These are phyloP conservation scores for Oldenlandia corymbosa DNA, from an alignment of 257 asterid species.

Conservation along the genomic window DNA sequence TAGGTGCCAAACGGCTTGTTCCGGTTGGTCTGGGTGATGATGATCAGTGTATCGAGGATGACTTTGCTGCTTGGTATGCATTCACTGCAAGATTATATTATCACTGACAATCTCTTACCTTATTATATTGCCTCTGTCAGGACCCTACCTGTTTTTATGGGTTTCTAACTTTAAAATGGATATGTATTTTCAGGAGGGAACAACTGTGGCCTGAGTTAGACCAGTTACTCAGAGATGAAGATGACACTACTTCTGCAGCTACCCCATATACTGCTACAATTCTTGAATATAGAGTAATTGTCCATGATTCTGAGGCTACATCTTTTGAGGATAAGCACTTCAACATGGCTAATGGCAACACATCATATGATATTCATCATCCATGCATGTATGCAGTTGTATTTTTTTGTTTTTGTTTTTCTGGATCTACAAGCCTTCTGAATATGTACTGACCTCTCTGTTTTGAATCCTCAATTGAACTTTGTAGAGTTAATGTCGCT, in stretches of 20 bases:
- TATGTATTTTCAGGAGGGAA: slow-evolving; percentile 46
- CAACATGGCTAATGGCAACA: slow-evolving; percentile 47
- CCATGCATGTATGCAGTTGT: slow-evolving; percentile 56
- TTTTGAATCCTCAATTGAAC: neutral
- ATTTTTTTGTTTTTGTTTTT: slow-evolving; percentile 6
- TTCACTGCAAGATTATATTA: neutral
- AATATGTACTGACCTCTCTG: slow-evolving; percentile 18
- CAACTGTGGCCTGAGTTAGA: slow-evolving; percentile 67
- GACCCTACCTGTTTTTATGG: neutral
- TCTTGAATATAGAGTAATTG: slow-evolving; percentile 52
- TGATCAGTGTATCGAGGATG: slow-evolving; percentile 83
- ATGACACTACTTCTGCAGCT: slow-evolving; percentile 36
- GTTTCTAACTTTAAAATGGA: neutral
- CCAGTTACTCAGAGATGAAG: slow-evolving; percentile 47
- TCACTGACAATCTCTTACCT: neutral
- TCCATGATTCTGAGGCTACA: slow-evolving; percentile 36
- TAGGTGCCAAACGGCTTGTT: slow-evolving; percentile 62
- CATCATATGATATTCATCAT: slow-evolving; percentile 60
- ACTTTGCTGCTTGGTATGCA: slow-evolving; percentile 65
- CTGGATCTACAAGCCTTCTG: slow-evolving; percentile 4
- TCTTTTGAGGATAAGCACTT: slow-evolving; percentile 34
- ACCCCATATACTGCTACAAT: slow-evolving; percentile 73
- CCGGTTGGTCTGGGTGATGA: slow-evolving; percentile 70
- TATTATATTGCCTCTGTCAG: neutral
- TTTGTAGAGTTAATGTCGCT: slow-evolving; percentile 62